These are phyloP conservation scores for Circinella umbellata DNA, from an alignment of 371 early-diverging fungal species.

Conservation along the genomic window DNA sequence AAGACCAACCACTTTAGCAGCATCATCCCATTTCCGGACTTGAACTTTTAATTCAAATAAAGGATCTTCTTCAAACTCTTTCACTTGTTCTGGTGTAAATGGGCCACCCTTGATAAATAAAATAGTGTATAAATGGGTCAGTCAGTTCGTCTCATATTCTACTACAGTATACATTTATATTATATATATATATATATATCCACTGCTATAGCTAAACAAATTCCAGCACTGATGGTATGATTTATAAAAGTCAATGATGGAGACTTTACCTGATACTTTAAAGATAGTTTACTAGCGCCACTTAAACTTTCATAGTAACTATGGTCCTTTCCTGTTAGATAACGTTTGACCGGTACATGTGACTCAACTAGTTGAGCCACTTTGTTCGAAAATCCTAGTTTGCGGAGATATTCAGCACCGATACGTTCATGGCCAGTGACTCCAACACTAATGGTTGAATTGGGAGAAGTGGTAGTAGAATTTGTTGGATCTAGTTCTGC, in stretches of 20 bases:
- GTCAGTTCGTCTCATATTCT: too few relatives aligned
- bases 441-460: slow-evolving; percentile 39
- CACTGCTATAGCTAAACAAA: too few relatives aligned
- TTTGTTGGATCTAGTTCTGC: slow-evolving; percentile 28
- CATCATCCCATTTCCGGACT: slow-evolving; percentile 59
- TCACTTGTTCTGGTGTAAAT: slow-evolving; percentile 42
- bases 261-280: slow-evolving; percentile 53
- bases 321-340: slow-evolving; percentile 50
- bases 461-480: neutral
- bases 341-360: slow-evolving; percentile 59
- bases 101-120: slow-evolving; percentile 41
- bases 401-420: slow-evolving; percentile 53
- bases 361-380: slow-evolving; percentile 55
- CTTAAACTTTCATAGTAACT: slow-evolving; percentile 50
- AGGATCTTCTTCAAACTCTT: slow-evolving; percentile 51
- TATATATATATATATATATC: too few relatives aligned
- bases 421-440: slow-evolving; percentile 56
- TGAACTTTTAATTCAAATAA: slow-evolving; percentile 55
- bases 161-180: too few relatives aligned
- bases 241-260: too few relatives aligned
- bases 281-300: slow-evolving; percentile 53
- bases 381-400: slow-evolving; percentile 57
- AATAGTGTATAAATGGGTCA: too few relatives aligned
- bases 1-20: slow-evolving; percentile 48
- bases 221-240: too few relatives aligned